Base-by-base conservation (phyloP, 2,329 filamentous ascomycete species). In the Penicillium sp. region DNA sequence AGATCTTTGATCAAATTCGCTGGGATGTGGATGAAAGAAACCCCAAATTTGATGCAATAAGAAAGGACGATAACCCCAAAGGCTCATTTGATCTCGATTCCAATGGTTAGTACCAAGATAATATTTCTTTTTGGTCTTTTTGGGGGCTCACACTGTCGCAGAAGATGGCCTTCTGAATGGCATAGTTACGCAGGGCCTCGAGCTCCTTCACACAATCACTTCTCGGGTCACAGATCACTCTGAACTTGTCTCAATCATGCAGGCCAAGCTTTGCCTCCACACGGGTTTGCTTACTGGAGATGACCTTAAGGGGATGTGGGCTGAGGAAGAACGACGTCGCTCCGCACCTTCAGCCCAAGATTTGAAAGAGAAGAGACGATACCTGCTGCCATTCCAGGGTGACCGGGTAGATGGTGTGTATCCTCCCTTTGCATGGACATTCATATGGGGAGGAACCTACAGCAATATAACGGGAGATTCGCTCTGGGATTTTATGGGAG, bases 21-120 rank as follows among this genome's bases (percentile, higher is more conserved):
- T 54, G 50, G 42, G 55, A 55, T 49, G 32, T 57, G 14, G n/a
- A 57, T 32, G 45, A 52, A 40, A 42, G 45, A 8, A 53, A 57
- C 24, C 55, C 54, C 14, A 60, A 49, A 29, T 57, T 54, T 36
- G 54, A 43, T 40, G 44, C 24, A 34, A 34, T 11, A 14, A 11
- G 10, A 34, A 34, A 34, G 5, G 31, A 11, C 5, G 31, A 14
- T 11, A 8, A 34, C 5, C 31, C 31, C 4, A 8, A 34, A 5
- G 31, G 31, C 31, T 34, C 31, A 14, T 34, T 34, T 34, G 13
- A 34, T 34, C 31, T 34, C 10, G 31, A 34, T 3, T 11, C 31
- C 13, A 14, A 34, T 34, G 31, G 31, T 34, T 13, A 11, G 31
- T 34, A 11, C 14, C 24, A 8, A 4, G 3, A 5, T 34, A 5